Percentiles rank a stretch among this genome's conserved stretches.
These are phyloP conservation scores for Aspergillus haitiensis DNA, from an alignment of 495 filamentous ascomycete genomes.

Conservation along the genomic window DNA sequence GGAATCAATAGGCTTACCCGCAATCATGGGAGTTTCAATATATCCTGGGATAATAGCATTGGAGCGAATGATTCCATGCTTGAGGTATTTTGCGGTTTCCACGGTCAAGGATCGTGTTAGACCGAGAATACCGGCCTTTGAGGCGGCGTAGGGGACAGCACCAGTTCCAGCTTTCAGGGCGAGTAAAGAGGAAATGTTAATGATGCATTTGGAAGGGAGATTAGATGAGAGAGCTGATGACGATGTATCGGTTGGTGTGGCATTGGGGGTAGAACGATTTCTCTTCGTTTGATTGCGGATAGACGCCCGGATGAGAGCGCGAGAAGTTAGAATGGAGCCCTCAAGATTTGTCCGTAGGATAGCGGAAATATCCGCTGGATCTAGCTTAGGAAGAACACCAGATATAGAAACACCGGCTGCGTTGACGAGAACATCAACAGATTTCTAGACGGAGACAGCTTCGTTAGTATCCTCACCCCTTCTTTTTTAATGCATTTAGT, in stretches of 20 bases:
- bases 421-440: constrained; percentile 69
- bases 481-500: neutral
- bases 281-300: constrained; percentile 37
- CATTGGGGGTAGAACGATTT: constrained; percentile 19
- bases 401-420: constrained; percentile 68
- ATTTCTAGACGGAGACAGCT: constrained; percentile 5
- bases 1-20: constrained; percentile 47
- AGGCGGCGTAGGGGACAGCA: constrained; percentile 71
- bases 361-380: constrained; percentile 40
- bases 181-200: constrained; percentile 77
- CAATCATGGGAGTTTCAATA: constrained; percentile 75
- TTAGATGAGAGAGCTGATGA: neutral
- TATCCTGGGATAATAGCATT: constrained; percentile 86
- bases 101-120: constrained; percentile 69
- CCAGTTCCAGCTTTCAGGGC: constrained; percentile 63
- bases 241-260: neutral
- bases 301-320: constrained; percentile 49
- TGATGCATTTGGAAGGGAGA: constrained; percentile 57
- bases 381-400: constrained; percentile 54
- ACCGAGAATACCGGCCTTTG: constrained; percentile 77
- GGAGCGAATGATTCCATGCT: constrained; percentile 57
- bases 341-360: constrained; percentile 68
- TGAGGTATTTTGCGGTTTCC: constrained; percentile 51
- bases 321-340: constrained; percentile 67
- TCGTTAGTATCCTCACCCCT: neutral